Conservation (phyloP, 1,284 basidiomycete genomes). For the Hemileccinum hortonii region DNA sequence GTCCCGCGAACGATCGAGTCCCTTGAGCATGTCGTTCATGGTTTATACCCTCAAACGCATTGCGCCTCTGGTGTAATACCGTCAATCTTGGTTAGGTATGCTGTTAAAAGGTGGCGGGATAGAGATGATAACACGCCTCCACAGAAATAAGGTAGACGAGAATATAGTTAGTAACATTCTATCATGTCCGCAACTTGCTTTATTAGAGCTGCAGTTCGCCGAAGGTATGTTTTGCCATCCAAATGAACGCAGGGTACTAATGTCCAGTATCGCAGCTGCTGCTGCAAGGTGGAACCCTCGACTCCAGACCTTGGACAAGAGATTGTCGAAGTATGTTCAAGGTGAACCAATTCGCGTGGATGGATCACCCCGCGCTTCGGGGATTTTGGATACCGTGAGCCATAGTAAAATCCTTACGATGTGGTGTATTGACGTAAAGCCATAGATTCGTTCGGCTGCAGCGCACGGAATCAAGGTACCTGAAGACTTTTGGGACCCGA, state of each 20-base stretch:
- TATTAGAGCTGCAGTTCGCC: constrained; percentile 62
- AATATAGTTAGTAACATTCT: constrained; percentile 70
- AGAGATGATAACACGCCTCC: not conserved
- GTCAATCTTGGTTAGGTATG: constrained; percentile 55
- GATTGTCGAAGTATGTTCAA: constrained; percentile 68
- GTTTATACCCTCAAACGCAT: constrained; percentile 62
- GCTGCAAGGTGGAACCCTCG: constrained; percentile 65
- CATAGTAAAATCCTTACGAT: not conserved
- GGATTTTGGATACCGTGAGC: constrained; percentile 73
- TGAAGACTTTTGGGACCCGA: constrained; percentile 64
- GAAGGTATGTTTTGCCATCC: constrained; percentile 42
- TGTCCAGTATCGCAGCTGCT: constrained; percentile 47
- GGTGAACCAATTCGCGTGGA: constrained; percentile 72
- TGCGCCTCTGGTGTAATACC: constrained; percentile 48
- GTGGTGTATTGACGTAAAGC: not conserved
- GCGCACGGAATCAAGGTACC: constrained; percentile 73
- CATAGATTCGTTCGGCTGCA: constrained; percentile 61
- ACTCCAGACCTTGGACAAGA: constrained; percentile 62
- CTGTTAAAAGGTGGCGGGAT: not conserved
- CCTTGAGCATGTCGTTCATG: constrained; percentile 70
- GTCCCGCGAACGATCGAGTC: constrained; percentile 78
- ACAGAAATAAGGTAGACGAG: constrained; percentile 69
- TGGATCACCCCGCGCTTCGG: constrained; percentile 74
- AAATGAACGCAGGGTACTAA: not conserved
- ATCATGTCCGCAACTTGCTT: constrained; percentile 65